A percentile compares a stretch with the other conserved stretches of the same genome.
phyloP scores from a whole-genome alignment of 768 basidiomycete genomes.

The Guyanaporus albipodus region DNA sequence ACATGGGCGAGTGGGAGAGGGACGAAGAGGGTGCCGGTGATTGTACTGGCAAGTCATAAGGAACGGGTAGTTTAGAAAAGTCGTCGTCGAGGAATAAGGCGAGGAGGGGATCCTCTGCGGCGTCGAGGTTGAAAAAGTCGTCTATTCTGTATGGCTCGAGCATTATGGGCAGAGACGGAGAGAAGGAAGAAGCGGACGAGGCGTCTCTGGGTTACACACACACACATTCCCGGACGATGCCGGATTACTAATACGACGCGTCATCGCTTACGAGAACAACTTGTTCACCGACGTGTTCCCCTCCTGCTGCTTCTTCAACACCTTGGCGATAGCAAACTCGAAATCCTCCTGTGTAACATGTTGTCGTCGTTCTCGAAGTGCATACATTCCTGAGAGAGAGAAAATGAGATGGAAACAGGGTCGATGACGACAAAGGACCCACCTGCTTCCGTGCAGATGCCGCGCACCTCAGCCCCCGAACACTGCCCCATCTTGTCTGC shows the following conservation, averaged over 20 bases:
- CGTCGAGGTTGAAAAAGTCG: slow-evolving; percentile 67
- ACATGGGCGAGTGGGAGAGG: slow-evolving; percentile 27
- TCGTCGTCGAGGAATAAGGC: slow-evolving; percentile 46
- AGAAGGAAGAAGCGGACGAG: too few relatives aligned
- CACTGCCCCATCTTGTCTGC: slow-evolving; percentile 99
- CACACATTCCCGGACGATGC: slow-evolving; percentile 1
- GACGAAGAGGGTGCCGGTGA: slow-evolving; percentile 20
- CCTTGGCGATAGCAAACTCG: slow-evolving; percentile 97
- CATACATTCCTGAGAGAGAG: slow-evolving; percentile 96
- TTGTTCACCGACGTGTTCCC: slow-evolving; percentile 93
- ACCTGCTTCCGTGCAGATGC: slow-evolving; percentile 98
- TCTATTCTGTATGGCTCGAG: slow-evolving; percentile 36
- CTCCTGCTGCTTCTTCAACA: slow-evolving; percentile 95
- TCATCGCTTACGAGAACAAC: slow-evolving; percentile 58
- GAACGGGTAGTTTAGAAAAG: slow-evolving; percentile 28
- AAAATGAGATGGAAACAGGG: too few relatives aligned
- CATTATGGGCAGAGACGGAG: slow-evolving; percentile 2
- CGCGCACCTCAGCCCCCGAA: slow-evolving; percentile 95
- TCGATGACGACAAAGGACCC: slow-evolving; percentile 11
- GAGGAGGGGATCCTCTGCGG: slow-evolving; percentile 43
- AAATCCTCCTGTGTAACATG: slow-evolving; percentile 99
- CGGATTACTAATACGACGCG: slow-evolving; percentile 19
- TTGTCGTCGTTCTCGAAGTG: slow-evolving; percentile 88
- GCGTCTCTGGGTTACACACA: too few relatives aligned
- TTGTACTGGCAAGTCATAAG: slow-evolving; percentile 25